phyloP scores from a whole-genome alignment of 306 rosid genomes.

The Mimosa pudica region DNA sequence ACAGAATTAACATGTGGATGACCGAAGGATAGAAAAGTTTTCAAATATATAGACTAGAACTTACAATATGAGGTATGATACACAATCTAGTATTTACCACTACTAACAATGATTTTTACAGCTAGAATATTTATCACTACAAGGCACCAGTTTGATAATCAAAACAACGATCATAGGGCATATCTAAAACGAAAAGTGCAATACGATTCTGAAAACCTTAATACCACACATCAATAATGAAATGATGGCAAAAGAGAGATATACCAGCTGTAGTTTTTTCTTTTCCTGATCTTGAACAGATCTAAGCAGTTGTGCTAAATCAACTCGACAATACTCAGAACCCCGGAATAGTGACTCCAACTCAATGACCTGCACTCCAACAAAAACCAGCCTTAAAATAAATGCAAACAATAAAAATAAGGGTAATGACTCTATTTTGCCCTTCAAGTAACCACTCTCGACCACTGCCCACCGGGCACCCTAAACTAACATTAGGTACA shows the following conservation, averaged over 20 bases:
- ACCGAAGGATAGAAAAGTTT: constrained; percentile 3
- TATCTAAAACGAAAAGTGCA: constrained; percentile 4
- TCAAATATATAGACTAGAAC: not conserved
- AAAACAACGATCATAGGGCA: not conserved
- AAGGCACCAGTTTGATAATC: constrained; percentile 16
- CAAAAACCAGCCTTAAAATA: constrained; percentile 34
- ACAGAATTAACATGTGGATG: not conserved
- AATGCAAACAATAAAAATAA: constrained; percentile 26
- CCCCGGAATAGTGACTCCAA: constrained; percentile 63
- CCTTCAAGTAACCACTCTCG: too few species aligned
- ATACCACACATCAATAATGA: constrained; percentile 14
- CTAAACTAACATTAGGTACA: too few species aligned
- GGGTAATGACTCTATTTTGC: too few species aligned
- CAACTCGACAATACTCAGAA: constrained; percentile 60
- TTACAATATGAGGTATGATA: not conserved
- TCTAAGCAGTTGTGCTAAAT: constrained; percentile 83
- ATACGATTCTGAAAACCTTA: not conserved
- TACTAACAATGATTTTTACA: not conserved
- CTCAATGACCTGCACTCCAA: constrained; percentile 63
- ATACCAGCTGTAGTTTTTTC: constrained; percentile 78
- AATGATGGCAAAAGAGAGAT: constrained; percentile 12
- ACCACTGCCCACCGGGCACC: too few species aligned
- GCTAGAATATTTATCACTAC: not conserved
- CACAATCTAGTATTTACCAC: not conserved
- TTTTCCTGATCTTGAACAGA: constrained; percentile 87